Conservation (phyloP, 345 rosid genomes). For the Garcia nutans region DNA sequence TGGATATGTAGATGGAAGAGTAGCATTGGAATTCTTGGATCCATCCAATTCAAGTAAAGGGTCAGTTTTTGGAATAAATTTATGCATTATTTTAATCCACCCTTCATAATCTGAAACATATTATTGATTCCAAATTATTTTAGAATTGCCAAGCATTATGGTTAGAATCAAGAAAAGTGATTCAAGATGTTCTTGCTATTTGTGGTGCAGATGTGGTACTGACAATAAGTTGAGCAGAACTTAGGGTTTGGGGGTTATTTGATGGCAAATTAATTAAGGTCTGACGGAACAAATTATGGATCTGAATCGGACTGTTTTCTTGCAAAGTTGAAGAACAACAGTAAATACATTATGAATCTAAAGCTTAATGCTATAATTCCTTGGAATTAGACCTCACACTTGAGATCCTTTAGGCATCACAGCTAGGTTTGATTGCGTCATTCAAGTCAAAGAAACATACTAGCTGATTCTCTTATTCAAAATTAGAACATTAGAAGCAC, state of each 20-base stretch:
- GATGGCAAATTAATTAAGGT: neutral
- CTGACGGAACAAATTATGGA: too few relatives aligned
- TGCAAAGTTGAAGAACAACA: neutral
- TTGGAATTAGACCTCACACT: too few relatives aligned
- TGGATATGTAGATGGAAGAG: constrained; percentile 87
- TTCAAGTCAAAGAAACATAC: too few relatives aligned
- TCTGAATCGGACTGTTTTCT: neutral
- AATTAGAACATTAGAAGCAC: too few relatives aligned
- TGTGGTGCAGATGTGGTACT: neutral
- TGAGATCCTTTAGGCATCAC: too few relatives aligned
- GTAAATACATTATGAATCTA: too few relatives aligned
- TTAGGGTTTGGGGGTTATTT: neutral
- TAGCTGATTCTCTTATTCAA: too few relatives aligned
- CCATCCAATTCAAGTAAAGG: constrained; percentile 44
- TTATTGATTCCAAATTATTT: neutral
- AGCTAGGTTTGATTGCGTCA: too few relatives aligned
- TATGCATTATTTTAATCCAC: neutral
- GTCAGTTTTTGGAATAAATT: constrained; percentile 39
- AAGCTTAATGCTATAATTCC: too few relatives aligned
- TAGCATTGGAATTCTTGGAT: constrained; percentile 55
- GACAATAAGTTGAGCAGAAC: neutral
- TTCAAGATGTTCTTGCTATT: neutral
- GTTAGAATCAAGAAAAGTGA: neutral
- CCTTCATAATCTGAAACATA: neutral
- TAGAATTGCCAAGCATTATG: neutral